A percentile compares a stretch with the other conserved stretches of the same genome.
phyloP scores from a whole-genome alignment of 495 filamentous ascomycete genomes.

The Friedmanniomyces endolithicus region DNA sequence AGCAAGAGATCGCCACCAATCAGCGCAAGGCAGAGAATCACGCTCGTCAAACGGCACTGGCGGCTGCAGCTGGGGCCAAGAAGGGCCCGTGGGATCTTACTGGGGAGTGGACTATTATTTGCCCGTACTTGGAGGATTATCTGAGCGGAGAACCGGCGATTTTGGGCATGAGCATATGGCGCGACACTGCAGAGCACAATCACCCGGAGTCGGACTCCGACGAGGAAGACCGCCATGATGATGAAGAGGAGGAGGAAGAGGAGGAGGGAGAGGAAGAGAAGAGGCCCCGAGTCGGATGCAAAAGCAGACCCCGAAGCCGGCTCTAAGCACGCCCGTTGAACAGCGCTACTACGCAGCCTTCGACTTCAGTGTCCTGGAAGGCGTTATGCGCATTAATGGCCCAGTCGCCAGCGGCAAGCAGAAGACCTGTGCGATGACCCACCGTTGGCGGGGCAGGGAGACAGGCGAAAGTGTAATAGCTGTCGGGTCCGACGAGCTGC shows the following conservation, averaged over 20 bases:
- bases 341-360: background rate
- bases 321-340: background rate
- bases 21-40: background rate
- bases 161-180: background rate
- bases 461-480: background rate
- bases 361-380: background rate
- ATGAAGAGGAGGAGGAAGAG: background rate
- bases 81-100: background rate
- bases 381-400: background rate
- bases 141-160: background rate
- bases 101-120: background rate
- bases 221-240: background rate
- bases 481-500: background rate
- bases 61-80: background rate
- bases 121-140: background rate
- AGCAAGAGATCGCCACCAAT: background rate
- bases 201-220: background rate
- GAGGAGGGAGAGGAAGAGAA: background rate
- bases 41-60: background rate
- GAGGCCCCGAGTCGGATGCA: too few relatives aligned
- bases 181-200: background rate
- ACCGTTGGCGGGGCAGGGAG: background rate
- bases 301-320: background rate
- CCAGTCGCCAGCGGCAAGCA: background rate
- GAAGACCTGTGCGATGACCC: background rate